Evolutionary conservation across 2,329 filamentous ascomycete species (phyloP).

Genomic region (Dactylellina sp.): DNA sequence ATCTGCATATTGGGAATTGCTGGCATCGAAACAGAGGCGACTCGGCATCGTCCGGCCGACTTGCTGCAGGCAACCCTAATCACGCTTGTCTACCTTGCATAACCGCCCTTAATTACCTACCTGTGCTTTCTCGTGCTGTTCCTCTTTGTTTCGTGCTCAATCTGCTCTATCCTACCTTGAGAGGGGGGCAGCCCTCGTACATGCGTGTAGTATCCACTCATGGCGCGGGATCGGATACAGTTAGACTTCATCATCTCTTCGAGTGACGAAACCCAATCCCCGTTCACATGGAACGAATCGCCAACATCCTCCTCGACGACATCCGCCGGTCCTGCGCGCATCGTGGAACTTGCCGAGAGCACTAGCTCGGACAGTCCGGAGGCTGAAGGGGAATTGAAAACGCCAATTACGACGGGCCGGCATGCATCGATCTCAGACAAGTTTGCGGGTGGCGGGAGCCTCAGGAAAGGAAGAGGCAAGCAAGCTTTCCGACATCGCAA

Average conservation of each 20-base stretch:
- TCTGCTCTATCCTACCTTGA: conserved; percentile 14
- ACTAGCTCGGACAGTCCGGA: conserved; percentile 44
- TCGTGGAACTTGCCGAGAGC: conserved; percentile 47
- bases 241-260: conserved; percentile 54
- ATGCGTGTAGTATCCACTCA: conserved; percentile 50
- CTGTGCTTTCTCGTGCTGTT: not conserved
- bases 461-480: conserved; percentile 44
- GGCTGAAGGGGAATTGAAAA: conserved; percentile 20
- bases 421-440: conserved; percentile 17
- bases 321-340: conserved; percentile 34
- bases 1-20: conserved; percentile 32
- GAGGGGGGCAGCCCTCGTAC: conserved; percentile 50
- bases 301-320: conserved; percentile 36
- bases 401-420: conserved; percentile 7
- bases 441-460: not conserved
- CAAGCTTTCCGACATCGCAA: conserved; percentile 55
- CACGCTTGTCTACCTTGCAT: conserved; percentile 37
- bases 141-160: conserved; percentile 1
- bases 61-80: conserved; percentile 14
- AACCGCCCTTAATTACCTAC: conserved; percentile 37
- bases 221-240: conserved; percentile 54
- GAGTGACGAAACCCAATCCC: conserved; percentile 28
- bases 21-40: conserved; percentile 1
- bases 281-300: conserved; percentile 37
- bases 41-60: not conserved